phyloP scores from a whole-genome alignment of 2,329 filamentous ascomycete genomes.

The Berkeleyomyces rouxiae region DNA sequence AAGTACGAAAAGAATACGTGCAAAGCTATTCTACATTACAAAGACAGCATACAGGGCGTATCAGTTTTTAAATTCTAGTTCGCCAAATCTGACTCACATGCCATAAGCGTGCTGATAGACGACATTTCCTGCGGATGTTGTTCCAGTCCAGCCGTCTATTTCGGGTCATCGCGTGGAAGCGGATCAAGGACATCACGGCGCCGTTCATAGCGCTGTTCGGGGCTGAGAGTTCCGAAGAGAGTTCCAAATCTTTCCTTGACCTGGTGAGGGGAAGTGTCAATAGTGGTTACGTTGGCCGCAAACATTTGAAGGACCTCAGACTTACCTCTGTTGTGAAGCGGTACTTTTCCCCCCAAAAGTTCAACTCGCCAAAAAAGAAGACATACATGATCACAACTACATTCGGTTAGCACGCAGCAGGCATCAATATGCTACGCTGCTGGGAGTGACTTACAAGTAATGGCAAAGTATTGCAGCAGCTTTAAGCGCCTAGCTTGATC shows the following conservation, averaged over 20 bases:
- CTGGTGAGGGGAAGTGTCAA: neutral
- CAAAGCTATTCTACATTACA: neutral
- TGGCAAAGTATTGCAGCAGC: slow-evolving; percentile 44
- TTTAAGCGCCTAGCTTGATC: slow-evolving; percentile 48
- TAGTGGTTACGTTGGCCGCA: neutral
- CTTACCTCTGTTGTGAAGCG: slow-evolving; percentile 27
- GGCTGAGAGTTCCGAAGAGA: slow-evolving; percentile 26
- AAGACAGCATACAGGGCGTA: no score
- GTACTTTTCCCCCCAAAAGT: slow-evolving; percentile 28
- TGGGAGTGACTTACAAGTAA: slow-evolving; percentile 32
- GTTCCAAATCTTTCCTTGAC: slow-evolving; percentile 17
- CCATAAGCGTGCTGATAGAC: neutral
- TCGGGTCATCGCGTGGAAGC: slow-evolving; percentile 12
- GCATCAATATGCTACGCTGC: no score
- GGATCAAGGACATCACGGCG: slow-evolving; percentile 22
- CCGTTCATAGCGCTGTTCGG: slow-evolving; percentile 27
- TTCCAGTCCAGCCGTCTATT: neutral
- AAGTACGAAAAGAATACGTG: neutral
- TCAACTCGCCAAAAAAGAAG: slow-evolving; percentile 28
- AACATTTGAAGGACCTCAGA: neutral
- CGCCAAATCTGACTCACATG: neutral
- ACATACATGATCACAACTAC: slow-evolving; percentile 24
- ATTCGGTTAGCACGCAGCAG: neutral
- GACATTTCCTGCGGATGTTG: neutral
- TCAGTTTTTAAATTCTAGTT: no score